Percentiles rank a stretch among this genome's conserved stretches.
Conservation (phyloP, 1,284 basidiomycete genomes). For the Pseudozyma sp. region DNA sequence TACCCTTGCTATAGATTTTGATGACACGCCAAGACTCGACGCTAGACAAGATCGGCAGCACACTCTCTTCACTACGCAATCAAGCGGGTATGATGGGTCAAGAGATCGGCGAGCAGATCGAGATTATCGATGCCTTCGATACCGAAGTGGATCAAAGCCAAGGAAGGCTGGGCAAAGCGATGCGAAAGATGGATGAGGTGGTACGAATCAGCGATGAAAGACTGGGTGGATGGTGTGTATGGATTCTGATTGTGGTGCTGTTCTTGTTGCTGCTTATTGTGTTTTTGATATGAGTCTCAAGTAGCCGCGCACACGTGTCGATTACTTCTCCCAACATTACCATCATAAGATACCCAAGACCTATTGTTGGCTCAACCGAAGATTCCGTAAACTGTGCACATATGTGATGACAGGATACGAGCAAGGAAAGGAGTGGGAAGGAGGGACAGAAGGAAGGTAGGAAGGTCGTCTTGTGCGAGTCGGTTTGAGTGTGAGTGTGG, state of each 20-base stretch:
- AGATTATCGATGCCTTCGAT: constrained; percentile 64
- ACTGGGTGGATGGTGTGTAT: constrained; percentile 67
- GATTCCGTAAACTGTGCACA: neutral
- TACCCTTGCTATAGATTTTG: constrained; percentile 35
- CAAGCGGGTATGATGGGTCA: constrained; percentile 65
- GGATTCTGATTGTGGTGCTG: constrained; percentile 62
- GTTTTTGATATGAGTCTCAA: constrained; percentile 42
- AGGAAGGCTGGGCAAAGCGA: constrained; percentile 52
- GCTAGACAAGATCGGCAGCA: constrained; percentile 60
- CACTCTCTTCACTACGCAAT: constrained; percentile 54
- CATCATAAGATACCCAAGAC: neutral
- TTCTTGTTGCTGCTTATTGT: constrained; percentile 50
- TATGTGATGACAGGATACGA: neutral
- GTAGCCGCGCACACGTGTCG: neutral
- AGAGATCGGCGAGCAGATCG: constrained; percentile 66
- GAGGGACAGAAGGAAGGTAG: neutral
- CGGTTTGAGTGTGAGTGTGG: neutral
- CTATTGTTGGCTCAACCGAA: too few relatives aligned
- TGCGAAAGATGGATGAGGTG: constrained; percentile 65
- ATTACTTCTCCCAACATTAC: neutral
- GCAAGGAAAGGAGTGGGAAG: neutral
- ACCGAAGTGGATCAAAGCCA: constrained; percentile 62
- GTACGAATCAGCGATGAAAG: constrained; percentile 60
- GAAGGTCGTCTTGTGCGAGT: neutral
- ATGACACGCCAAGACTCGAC: constrained; percentile 65